A percentile compares a stretch with the other conserved stretches of the same genome.
Conservation (phyloP, 352 stramenopile genomes). For the Albugo candida region DNA sequence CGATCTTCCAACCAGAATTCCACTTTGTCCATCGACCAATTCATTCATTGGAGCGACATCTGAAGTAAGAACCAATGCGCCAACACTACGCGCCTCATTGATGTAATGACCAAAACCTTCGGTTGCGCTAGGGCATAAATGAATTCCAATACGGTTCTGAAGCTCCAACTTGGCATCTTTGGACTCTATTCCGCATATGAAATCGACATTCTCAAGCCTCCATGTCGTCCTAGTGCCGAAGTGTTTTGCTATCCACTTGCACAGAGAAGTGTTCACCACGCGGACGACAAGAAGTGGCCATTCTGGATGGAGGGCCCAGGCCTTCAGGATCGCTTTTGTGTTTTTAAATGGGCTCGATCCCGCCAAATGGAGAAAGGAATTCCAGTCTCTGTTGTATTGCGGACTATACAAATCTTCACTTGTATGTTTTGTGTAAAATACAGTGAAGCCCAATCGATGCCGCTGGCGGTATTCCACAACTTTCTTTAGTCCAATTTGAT, state of each 20-base stretch:
- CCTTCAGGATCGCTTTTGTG: slow-evolving; percentile 42
- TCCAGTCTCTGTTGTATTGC: slow-evolving; percentile 46
- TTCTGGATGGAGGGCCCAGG: slow-evolving; percentile 46
- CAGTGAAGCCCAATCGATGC: slow-evolving; percentile 51
- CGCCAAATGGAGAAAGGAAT: slow-evolving; percentile 44
- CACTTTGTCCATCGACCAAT: slow-evolving; percentile 44
- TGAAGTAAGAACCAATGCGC: slow-evolving; percentile 50
- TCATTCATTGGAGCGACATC: slow-evolving; percentile 75
- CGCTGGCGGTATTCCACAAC: slow-evolving; percentile 60
- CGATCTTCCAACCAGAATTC: slow-evolving; percentile 37
- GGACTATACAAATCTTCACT: slow-evolving; percentile 32
- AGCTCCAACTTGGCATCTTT: slow-evolving; percentile 32
- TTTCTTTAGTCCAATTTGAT: slow-evolving; percentile 60
- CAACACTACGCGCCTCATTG: slow-evolving; percentile 59
- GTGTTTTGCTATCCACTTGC: slow-evolving; percentile 36
- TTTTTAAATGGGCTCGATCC: slow-evolving; percentile 64
- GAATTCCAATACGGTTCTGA: slow-evolving; percentile 58
- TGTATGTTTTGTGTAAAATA: slow-evolving; percentile 72
- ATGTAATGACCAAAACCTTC: slow-evolving; percentile 76
- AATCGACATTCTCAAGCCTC: slow-evolving; percentile 52
- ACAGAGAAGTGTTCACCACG: slow-evolving; percentile 43
- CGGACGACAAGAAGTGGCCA: slow-evolving; percentile 53
- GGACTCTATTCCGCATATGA: slow-evolving; percentile 38
- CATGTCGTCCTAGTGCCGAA: slow-evolving; percentile 20
- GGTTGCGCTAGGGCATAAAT: slow-evolving; percentile 53